Conservation (phyloP, 805 yeast species). For the Danielozyma ontarioensis region DNA sequence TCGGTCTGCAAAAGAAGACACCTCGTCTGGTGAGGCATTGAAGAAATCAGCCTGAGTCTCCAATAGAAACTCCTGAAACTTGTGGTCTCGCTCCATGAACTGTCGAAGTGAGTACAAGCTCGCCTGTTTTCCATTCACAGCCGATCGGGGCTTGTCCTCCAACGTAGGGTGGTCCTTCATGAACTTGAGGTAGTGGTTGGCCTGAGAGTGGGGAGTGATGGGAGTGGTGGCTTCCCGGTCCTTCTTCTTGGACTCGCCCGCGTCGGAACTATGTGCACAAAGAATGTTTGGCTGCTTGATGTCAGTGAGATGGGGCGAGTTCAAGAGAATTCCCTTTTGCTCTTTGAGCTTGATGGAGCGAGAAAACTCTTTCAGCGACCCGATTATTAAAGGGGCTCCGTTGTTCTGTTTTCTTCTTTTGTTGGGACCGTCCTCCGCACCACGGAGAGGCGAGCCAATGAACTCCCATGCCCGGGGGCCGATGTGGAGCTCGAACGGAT, state of each 20-base stretch:
- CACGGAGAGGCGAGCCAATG: background rate
- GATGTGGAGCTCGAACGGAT: conserved; percentile 24
- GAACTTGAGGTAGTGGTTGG: conserved; percentile 6
- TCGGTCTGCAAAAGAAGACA: conserved; percentile 7
- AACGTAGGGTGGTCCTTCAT: conserved; percentile 3
- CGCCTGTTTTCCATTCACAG: conserved; percentile 29
- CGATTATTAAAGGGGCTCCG: conserved; percentile 35
- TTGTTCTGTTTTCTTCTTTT: conserved; percentile 1
- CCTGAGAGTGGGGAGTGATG: conserved; percentile 7
- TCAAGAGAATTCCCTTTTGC: conserved; percentile 47
- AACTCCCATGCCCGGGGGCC: too few relatives aligned
- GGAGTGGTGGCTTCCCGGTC: conserved; percentile 1
- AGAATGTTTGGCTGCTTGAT: conserved; percentile 28
- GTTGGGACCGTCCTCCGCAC: conserved; percentile 3
- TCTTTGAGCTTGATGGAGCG: conserved; percentile 43
- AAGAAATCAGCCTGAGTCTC: conserved; percentile 7
- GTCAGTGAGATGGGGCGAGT: conserved; percentile 45
- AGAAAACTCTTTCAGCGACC: conserved; percentile 40
- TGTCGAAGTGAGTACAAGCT: conserved; percentile 53
- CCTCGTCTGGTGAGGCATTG: conserved; percentile 3
- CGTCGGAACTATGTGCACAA: too few relatives aligned
- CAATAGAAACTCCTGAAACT: conserved; percentile 30
- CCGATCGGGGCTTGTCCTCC: conserved; percentile 11
- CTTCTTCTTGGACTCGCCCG: conserved; percentile 3
- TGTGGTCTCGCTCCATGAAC: conserved; percentile 51